Conservation (phyloP, 106 monocot species). For the Acanthochlamys bracteata region DNA sequence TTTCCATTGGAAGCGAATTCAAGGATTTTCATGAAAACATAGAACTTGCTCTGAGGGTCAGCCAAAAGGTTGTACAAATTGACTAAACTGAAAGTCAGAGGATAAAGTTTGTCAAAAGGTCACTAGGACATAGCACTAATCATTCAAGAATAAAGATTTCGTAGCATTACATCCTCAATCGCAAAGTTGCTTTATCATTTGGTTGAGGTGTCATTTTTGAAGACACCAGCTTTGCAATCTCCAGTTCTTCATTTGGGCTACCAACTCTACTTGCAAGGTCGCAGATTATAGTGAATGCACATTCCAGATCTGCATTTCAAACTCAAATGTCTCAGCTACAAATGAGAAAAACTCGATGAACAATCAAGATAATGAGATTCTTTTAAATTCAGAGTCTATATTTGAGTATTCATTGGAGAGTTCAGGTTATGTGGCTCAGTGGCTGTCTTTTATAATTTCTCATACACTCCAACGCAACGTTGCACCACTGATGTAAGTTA, state of each 20-base stretch:
- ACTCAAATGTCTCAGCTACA: slow-evolving; percentile 1
- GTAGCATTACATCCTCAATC: slow-evolving; percentile 67
- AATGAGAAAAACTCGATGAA: not conserved
- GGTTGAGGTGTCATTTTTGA: slow-evolving; percentile 73
- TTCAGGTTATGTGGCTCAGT: no score
- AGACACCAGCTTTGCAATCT: slow-evolving; percentile 83
- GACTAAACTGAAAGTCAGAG: slow-evolving; percentile 59
- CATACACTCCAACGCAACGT: no score
- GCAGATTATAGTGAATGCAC: slow-evolving; percentile 80
- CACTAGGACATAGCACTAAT: not conserved
- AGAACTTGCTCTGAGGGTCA: slow-evolving; percentile 63
- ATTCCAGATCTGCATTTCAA: slow-evolving; percentile 74
- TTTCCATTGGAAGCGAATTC: slow-evolving; percentile 62
- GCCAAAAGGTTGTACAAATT: slow-evolving; percentile 87
- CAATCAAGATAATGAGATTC: not conserved
- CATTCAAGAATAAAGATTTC: not conserved
- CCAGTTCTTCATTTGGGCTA: slow-evolving; percentile 65
- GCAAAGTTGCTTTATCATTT: slow-evolving; percentile 69
- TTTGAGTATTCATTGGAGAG: not conserved
- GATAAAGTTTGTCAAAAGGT: not conserved
- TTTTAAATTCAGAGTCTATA: not conserved
- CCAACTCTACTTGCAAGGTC: slow-evolving; percentile 55
- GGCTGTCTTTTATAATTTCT: no score
- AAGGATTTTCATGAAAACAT: slow-evolving; percentile 75
- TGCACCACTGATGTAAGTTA: no score